Evolutionary conservation across 73 alveolate species (phyloP), one percentile per base, ranked within the genome.

Genomic region (Paramecium sonneborni): DNA sequence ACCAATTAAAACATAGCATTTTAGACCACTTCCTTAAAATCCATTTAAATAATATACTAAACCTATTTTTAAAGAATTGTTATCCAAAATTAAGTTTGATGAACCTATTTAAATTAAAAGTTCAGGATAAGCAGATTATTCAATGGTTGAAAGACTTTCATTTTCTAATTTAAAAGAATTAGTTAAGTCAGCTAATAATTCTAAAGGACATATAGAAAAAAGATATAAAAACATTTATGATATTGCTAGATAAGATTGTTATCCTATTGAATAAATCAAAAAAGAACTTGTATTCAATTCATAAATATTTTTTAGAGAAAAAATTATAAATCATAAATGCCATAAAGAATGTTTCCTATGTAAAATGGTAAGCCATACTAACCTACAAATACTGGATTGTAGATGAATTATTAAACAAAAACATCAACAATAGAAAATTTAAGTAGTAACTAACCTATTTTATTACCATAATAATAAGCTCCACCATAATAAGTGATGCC

Each of bases 171-270:
- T 67, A 26, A 67, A 67, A 14, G 84, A 67, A 6, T 30, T 67
- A 9, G 84, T 67, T 10, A 67, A 67, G 18, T 67, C 38, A 11
- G 38, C 48, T 67, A 30, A 67, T 28, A 32, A 14, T 30, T 26
- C 24, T 14, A 26, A 67, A 30, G 38, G 48, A 10, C 23, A 67
- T 24, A 30, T 67, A 6, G 84, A 67, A 32, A 67, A 67, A 32
- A 67, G 44, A 67, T 67, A 26, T 24, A 67, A 67, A 67, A 32
- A 26, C 84, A 67, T 67, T 11, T 32, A 67, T 67, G 84, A 67
- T n/a, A 67, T 67, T 12, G 44, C 84, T n/a, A 67, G 84, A 67
- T 67, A 67, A 67, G 84, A 67, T 67, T 67, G 68, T 14, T 52
- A 52, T n/a, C 68, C 68, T 3, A 52, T 52, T 52, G 68, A 52